Conservation (phyloP, 352 stramenopile genomes). For the Globisporangium uncinulatum region DNA sequence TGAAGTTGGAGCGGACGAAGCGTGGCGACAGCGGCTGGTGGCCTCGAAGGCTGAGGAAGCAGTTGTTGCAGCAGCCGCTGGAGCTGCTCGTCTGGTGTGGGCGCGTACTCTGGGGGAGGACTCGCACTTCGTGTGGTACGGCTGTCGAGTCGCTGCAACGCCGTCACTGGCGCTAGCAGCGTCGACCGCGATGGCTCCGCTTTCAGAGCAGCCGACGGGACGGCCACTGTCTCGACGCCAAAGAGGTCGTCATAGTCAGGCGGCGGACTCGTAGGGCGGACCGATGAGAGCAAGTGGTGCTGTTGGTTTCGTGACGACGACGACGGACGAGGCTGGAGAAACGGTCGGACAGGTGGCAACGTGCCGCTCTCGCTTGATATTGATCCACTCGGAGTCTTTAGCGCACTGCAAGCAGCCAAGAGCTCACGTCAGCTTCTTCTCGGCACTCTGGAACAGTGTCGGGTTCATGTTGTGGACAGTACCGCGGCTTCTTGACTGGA, state of each 20-base stretch:
- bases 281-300: neutral
- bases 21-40: neutral
- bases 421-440: neutral
- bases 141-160: constrained; percentile 5
- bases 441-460: neutral
- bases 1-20: too few species aligned
- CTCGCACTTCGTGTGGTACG: neutral
- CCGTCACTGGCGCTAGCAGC: neutral
- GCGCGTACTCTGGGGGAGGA: neutral
- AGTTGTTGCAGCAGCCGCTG: constrained; percentile 51
- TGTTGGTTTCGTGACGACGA: constrained; percentile 11
- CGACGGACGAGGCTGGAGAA: constrained; percentile 9
- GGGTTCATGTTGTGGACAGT: neutral
- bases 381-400: constrained; percentile 5
- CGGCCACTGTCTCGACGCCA: constrained; percentile 46
- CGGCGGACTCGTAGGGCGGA: constrained; percentile 31
- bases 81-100: constrained; percentile 43
- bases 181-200: constrained; percentile 3
- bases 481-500: constrained; percentile 19
- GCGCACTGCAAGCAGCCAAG: neutral
- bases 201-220: constrained; percentile 4
- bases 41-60: constrained; percentile 8
- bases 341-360: constrained; percentile 23
- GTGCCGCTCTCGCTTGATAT: constrained; percentile 13
- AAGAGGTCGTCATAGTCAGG: constrained; percentile 61